phyloP scores from a whole-genome alignment of 2,329 filamentous ascomycete species.

The Tolypocladium ovalisporum region DNA sequence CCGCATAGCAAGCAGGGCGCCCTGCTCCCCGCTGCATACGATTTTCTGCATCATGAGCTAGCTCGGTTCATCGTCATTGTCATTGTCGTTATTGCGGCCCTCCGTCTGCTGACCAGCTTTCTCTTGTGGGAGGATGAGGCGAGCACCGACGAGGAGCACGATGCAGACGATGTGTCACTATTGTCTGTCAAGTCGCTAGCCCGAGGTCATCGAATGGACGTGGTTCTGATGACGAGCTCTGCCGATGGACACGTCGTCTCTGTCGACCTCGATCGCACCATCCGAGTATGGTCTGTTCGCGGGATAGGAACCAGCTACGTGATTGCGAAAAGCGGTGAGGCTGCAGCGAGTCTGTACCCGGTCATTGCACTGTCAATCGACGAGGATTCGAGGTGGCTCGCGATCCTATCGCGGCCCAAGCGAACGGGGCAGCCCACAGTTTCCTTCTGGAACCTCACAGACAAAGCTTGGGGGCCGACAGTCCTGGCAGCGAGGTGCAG shows the following conservation, averaged over 20 bases:
- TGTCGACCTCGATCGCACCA: slow-evolving; percentile 57
- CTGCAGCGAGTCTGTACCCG: slow-evolving; percentile 39
- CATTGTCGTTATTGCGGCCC: slow-evolving; percentile 49
- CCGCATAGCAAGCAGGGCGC: slow-evolving; percentile 31
- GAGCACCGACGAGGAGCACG: slow-evolving; percentile 32
- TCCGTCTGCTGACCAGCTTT: slow-evolving; percentile 64
- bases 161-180: slow-evolving; percentile 32
- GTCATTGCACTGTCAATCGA: slow-evolving; percentile 55
- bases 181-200: slow-evolving; percentile 50
- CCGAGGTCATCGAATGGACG: slow-evolving; percentile 56
- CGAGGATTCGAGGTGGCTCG: slow-evolving; percentile 52
- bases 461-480: slow-evolving; percentile 44
- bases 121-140: slow-evolving; percentile 55
- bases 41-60: slow-evolving; percentile 53
- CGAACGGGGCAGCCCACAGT: slow-evolving; percentile 19
- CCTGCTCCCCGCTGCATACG: slow-evolving; percentile 37
- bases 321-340: slow-evolving; percentile 27
- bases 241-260: slow-evolving; percentile 56
- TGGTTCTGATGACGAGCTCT: slow-evolving; percentile 53
- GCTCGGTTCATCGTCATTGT: slow-evolving; percentile 51
- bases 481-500: slow-evolving; percentile 38
- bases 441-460: slow-evolving; percentile 51
- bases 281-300: slow-evolving; percentile 56
- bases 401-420: slow-evolving; percentile 47
- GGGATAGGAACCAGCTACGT: slow-evolving; percentile 29